phyloP scores from a whole-genome alignment of 495 filamentous ascomycete genomes.

The Astrothelium macrocarpum region DNA sequence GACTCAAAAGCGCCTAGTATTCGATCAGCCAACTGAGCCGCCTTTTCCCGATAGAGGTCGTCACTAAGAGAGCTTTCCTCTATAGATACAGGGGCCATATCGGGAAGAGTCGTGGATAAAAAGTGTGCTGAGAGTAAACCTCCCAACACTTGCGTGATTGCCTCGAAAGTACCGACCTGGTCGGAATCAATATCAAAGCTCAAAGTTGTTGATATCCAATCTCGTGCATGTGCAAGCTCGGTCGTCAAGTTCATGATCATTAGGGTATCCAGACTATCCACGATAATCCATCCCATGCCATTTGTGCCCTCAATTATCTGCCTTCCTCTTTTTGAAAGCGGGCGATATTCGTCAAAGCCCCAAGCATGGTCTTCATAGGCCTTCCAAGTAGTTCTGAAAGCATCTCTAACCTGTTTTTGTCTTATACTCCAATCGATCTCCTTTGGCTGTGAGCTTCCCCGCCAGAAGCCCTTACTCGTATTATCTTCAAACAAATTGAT shows the following conservation, averaged over 20 bases:
- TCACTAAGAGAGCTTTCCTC: slow-evolving; percentile 53
- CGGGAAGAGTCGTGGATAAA: slow-evolving; percentile 50
- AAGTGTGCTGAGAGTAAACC: slow-evolving; percentile 93
- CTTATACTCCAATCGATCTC: slow-evolving; percentile 61
- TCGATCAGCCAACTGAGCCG: slow-evolving; percentile 81
- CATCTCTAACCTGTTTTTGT: slow-evolving; percentile 78
- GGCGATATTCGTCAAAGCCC: slow-evolving; percentile 86
- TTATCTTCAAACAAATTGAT: slow-evolving; percentile 6
- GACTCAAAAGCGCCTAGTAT: slow-evolving; percentile 83
- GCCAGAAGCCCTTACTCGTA: slow-evolving; percentile 6
- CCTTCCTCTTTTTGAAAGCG: slow-evolving; percentile 63
- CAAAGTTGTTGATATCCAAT: slow-evolving; percentile 80
- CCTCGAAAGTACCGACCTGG: slow-evolving; percentile 88
- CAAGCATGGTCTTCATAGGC: slow-evolving; percentile 89
- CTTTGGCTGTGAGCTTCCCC: slow-evolving; percentile 10
- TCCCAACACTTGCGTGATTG: slow-evolving; percentile 95
- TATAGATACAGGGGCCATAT: slow-evolving; percentile 23
- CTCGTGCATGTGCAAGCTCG: slow-evolving; percentile 69
- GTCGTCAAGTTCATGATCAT: slow-evolving; percentile 97
- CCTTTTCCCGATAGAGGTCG: slow-evolving; percentile 93
- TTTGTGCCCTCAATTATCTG: slow-evolving; percentile 62
- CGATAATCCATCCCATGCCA: slow-evolving; percentile 94
- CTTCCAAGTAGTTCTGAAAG: slow-evolving; percentile 81
- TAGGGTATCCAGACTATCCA: slow-evolving; percentile 90
- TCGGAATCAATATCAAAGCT: slow-evolving; percentile 86